Base-by-base conservation (phyloP, 352 stramenopile species). In the Globisporangium nagaii region DNA sequence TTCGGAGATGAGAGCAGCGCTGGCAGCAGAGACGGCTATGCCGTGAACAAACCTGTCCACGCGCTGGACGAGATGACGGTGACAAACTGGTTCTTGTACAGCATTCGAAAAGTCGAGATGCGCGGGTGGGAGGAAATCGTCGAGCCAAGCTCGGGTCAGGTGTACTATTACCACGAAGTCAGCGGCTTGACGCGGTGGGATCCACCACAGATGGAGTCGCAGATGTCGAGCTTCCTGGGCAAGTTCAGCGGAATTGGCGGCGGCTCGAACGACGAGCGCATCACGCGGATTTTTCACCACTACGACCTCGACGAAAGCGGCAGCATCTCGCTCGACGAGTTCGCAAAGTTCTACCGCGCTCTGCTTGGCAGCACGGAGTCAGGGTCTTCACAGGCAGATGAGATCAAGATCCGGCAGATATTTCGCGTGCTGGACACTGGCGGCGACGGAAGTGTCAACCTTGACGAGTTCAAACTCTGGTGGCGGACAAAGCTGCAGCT, bases 391-490 rank as follows among this genome's bases (percentile, higher is more conserved):
- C 28, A 48, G 10, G 28, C 42, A 2, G 43, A 53, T 15, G 53
- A 48, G 22, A 34, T 52, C 13, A 63, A 84, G 15, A 70, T 89
- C 27, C 58, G 56, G 19, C 66, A 85, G 35, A 63, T 89, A 6
- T 87, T 88, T 43, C 47, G 36, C 8, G 62, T 89, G 11, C 42
- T 91, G 3, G 75, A 91, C 56, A 81, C 70, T 5, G 83, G 74
- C n/a, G 78, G 74, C 13, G 80, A 89, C 34, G 78, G 76, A 9
- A 50, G 66, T 31, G 80, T 89, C 28, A 88, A 62, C 50, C 51
- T 88, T 2, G 78, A 88, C 3, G 80, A 91, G 54, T 91, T 91
- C 55, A 68, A 75, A 41, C 35, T 79, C n/a, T 91, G 80, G 80
- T 89, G 80, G 80, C 70, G 73, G 53, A 79, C 80, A 1, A 91